A percentile compares a stretch with the other conserved stretches of the same genome.
Conservation (phyloP, 2,329 filamentous ascomycete species). For the Emydomyces testavorans region DNA sequence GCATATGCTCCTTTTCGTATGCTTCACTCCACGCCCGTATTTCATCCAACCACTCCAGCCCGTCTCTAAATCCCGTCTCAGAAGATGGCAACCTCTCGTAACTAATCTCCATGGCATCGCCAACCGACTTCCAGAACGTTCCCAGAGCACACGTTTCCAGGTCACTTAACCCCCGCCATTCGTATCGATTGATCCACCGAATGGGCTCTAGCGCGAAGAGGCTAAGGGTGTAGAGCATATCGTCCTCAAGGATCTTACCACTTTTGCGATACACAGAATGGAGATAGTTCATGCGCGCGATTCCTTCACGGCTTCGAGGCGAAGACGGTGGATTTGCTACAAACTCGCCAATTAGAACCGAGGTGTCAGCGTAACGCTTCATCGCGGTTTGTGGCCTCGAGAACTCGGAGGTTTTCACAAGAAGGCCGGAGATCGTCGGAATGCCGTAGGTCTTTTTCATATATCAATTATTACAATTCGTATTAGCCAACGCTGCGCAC, state of each 20-base stretch:
- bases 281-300: constrained; percentile 54
- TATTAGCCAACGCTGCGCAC: constrained; percentile 6
- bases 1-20: constrained; percentile 52
- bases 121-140: constrained; percentile 59
- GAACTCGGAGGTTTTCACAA: constrained; percentile 38
- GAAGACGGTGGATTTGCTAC: constrained; percentile 35
- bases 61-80: constrained; percentile 36
- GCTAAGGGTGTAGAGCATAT: constrained; percentile 54
- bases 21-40: constrained; percentile 40
- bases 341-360: constrained; percentile 37
- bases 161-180: constrained; percentile 57
- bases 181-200: constrained; percentile 52
- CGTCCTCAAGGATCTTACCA: constrained; percentile 49
- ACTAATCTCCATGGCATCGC: constrained; percentile 56
- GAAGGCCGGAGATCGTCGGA: constrained; percentile 39
- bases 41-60: constrained; percentile 44
- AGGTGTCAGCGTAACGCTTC: constrained; percentile 41
- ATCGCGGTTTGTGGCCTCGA: constrained; percentile 29
- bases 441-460: constrained; percentile 43
- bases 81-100: constrained; percentile 37
- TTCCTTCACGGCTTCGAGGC: constrained; percentile 38
- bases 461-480: background rate
- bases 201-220: constrained; percentile 56
- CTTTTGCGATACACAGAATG: constrained; percentile 47
- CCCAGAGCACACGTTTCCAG: constrained; percentile 58